These are phyloP conservation scores for Keqinozyma sinolaborantium DNA, from an alignment of 1,139 yeast species.

Conservation along the genomic window DNA sequence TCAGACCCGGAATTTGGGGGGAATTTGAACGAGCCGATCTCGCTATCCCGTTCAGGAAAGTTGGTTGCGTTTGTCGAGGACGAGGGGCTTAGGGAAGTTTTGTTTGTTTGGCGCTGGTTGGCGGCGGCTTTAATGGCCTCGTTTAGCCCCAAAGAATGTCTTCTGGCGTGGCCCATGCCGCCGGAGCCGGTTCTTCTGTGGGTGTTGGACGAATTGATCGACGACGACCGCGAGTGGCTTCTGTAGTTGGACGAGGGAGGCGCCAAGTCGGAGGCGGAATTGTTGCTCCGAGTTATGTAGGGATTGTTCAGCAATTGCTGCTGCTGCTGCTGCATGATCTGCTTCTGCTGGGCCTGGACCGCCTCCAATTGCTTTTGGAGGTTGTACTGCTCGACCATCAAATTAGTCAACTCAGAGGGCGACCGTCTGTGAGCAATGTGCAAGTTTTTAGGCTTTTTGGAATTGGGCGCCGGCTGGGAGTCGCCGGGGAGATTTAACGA, in stretches of 20 bases:
- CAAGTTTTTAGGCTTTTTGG: conserved; percentile 31
- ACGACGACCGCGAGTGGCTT: conserved; percentile 39
- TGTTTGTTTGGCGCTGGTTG: conserved; percentile 60
- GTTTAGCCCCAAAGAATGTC: conserved; percentile 88
- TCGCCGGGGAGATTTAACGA: too few relatives aligned
- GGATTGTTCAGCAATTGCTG: conserved; percentile 20
- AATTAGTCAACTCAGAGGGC: conserved; percentile 89
- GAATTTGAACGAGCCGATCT: conserved; percentile 29
- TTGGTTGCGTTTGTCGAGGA: conserved; percentile 8
- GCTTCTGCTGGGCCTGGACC: conserved; percentile 91
- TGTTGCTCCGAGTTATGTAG: conserved; percentile 10
- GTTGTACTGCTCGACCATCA: conserved; percentile 92
- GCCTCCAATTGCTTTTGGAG: conserved; percentile 88
- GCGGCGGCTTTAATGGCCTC: conserved; percentile 99
- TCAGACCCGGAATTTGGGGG: conserved; percentile 22
- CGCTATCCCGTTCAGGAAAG: conserved; percentile 14
- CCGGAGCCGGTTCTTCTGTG: conserved; percentile 40
- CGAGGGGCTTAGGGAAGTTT: conserved; percentile 35
- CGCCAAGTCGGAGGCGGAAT: conserved; percentile 17
- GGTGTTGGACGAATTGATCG: conserved; percentile 7
- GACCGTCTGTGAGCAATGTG: conserved; percentile 95
- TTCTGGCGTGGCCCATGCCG: conserved; percentile 69
- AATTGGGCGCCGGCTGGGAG: background rate
- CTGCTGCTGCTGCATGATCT: conserved; percentile 68
- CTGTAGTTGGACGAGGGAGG: conserved; percentile 23